Base-by-base conservation (phyloP, 2,329 filamentous ascomycete species). In the Bipolaris bicolor region DNA sequence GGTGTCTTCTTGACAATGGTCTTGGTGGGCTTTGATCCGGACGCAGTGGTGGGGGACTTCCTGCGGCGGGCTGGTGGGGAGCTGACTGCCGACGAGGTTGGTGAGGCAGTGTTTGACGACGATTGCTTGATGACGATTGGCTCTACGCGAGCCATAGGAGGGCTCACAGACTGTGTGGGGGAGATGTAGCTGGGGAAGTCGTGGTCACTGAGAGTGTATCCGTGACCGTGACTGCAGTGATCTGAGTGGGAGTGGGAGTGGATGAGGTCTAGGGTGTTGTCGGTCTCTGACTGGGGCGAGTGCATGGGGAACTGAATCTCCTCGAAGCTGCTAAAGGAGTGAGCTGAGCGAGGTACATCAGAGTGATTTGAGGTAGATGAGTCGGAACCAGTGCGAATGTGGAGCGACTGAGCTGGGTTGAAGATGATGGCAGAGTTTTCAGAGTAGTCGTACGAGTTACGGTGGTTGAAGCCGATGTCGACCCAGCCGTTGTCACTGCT, bases 341-440 rank as follows among this genome's bases (percentile, higher is more conserved):
- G 76, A 74, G 82, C 89, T 73, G 71, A 88, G 81, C 77, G 76
- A 18, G 76, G 86, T 77, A 67, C 79, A 61, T 85, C 83, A 4
- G 88, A 86, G 33, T 93, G 89, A 1, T 89, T 86, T 0, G 90
- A 96, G 1, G 88, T 86, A 1, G 90, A 95, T n/a, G 92, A 95
- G 69, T 96, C 91, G 3, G 93, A 97, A 68, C 90, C 88, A 52
- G 89, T 93, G 66, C 93, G 87, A 70, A 96, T 84, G 79, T 97
- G 94, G 49, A 98, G 64, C 7, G 92, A 96, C 79, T 97, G 90
- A 61, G 89, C 87, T 1, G 94, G 94, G 78, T 97, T 97, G 82
- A 96, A 96, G 71, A 97, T 93, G 64, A 90, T 88, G 57, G 79
- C 80, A 39, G 72, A 68, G 10, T 61, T 65, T 43, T 88, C 82